Evolutionary conservation across 495 filamentous ascomycete genomes (phyloP), one percentile per base, ranked within the genome.

Genomic region (Lophiotrema nucula): DNA sequence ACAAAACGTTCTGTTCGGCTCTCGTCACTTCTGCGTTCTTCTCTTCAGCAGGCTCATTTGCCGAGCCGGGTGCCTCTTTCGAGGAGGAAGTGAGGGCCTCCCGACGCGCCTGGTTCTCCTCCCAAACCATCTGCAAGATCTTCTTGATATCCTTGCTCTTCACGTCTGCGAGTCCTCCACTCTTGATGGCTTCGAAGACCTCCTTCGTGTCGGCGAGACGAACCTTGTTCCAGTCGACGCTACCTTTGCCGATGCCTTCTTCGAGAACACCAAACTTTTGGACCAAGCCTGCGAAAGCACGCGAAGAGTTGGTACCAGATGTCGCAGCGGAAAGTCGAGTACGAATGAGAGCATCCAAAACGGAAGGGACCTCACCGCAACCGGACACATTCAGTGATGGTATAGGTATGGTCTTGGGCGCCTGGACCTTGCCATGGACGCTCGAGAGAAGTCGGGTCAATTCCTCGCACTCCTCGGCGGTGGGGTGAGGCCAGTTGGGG

Each of bases 291-390:
- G 84, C 72, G 54, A 97, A 86, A 6, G 91, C 87, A 35, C 69
- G 73, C 54, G 84, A 79, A 3, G 88, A 81, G 53, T 89, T 88
- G 4, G 67, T 79, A 50, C 81, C 79, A 0, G 81, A 83, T 0
- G 89, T 93, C 5, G 86, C 83, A 0, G 87, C 88, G 68, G 89
- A 95, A 22, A 96, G 78, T 3, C 86, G 67, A 0, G 91, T 96
- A 22, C 91, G 81, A 21, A 96, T 80, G 0, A 98, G 74, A 0
- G 92, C 93, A 67, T 97, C 93, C 0, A 98, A 78, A 0, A 97
- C 84, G 18, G 85, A 92, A 0, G 92, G 92, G 0, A 97, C 93
- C 70, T 98, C 92, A 13, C 93, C 93, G 63, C 93, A 98, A 1
- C 92, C 92, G 16, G 91, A 83, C 13, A 90, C 80, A 2, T 86